Evolutionary conservation across 2,329 filamentous ascomycete genomes (phyloP).

Genomic region (Thermoascus crustaceus): DNA sequence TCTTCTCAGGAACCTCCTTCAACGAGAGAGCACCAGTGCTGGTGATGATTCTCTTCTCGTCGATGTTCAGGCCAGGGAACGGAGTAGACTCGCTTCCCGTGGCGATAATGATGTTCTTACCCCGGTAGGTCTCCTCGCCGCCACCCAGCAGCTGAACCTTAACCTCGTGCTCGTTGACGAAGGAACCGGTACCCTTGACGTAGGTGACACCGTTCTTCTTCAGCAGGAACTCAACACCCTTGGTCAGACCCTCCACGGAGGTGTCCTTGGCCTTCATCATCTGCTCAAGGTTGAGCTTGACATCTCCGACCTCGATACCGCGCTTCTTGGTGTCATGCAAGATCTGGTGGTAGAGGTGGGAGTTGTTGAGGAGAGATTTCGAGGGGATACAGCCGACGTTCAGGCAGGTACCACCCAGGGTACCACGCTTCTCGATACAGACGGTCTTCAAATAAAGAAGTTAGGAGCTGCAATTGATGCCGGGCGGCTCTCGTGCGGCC

Average conservation of each 20-base stretch:
- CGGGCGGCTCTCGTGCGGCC: background rate
- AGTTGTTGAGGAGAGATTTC: constrained; percentile 99
- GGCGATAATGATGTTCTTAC: constrained; percentile 97
- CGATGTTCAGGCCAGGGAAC: constrained; percentile 90
- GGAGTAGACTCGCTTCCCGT: constrained; percentile 93
- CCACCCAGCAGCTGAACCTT: constrained; percentile 86
- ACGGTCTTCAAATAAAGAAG: constrained; percentile 56
- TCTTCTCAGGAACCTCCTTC: constrained; percentile 84
- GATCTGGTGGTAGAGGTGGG: constrained; percentile 94
- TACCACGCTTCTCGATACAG: constrained; percentile 97
- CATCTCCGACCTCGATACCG: constrained; percentile 94
- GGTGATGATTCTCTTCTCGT: constrained; percentile 95
- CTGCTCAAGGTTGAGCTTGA: constrained; percentile 87
- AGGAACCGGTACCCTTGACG: constrained; percentile 84
- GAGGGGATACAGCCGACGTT: constrained; percentile 99
- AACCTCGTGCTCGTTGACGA: constrained; percentile 82
- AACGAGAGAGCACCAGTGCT: constrained; percentile 91
- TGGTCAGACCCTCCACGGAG: constrained; percentile 80
- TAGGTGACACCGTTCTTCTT: constrained; percentile 99
- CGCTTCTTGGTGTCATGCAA: constrained; percentile 94
- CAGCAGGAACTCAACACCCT: constrained; percentile 95
- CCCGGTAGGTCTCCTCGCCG: constrained; percentile 76
- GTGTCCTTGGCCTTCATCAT: constrained; percentile 99
- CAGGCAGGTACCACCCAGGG: constrained; percentile 90
- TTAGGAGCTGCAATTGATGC: constrained; percentile 8